Conservation (phyloP, 768 basidiomycete genomes). For the Lactifluus volemus region DNA sequence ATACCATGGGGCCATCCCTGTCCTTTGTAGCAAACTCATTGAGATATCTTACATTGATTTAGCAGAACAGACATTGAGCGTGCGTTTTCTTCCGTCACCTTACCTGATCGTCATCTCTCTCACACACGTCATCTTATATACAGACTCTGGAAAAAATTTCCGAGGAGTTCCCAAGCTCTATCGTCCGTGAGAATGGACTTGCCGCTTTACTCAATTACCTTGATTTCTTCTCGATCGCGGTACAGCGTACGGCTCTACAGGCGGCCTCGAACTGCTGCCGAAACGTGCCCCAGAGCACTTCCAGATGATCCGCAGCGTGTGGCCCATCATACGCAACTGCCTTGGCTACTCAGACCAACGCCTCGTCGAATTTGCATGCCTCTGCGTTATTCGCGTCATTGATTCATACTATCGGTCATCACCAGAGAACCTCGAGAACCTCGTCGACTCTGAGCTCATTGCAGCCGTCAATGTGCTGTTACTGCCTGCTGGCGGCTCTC, state of each 20-base stretch:
- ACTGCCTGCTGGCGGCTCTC: conserved; percentile 77
- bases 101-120: conserved; percentile 2
- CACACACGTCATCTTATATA: conserved; percentile 15
- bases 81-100: conserved; percentile 39
- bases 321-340: conserved; percentile 90
- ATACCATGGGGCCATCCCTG: conserved; percentile 96
- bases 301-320: conserved; percentile 78
- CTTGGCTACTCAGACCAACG: conserved; percentile 89
- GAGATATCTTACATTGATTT: conserved; percentile 98
- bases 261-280: conserved; percentile 97
- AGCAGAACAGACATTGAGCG: conserved; percentile 95
- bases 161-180: conserved; percentile 91
- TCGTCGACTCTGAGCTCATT: conserved; percentile 74
- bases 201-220: conserved; percentile 90
- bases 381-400: conserved; percentile 89
- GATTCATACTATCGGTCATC: conserved; percentile 86
- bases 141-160: conserved; percentile 98
- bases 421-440: conserved; percentile 75
- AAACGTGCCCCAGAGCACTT: conserved; percentile 87
- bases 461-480: conserved; percentile 79
- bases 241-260: conserved; percentile 92
- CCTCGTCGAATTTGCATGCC: conserved; percentile 93
- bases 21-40: conserved; percentile 92
- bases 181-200: conserved; percentile 92
- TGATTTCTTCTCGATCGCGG: conserved; percentile 97